Conservation (phyloP, 495 filamentous ascomycete species). For the Penicillium pulvis region DNA sequence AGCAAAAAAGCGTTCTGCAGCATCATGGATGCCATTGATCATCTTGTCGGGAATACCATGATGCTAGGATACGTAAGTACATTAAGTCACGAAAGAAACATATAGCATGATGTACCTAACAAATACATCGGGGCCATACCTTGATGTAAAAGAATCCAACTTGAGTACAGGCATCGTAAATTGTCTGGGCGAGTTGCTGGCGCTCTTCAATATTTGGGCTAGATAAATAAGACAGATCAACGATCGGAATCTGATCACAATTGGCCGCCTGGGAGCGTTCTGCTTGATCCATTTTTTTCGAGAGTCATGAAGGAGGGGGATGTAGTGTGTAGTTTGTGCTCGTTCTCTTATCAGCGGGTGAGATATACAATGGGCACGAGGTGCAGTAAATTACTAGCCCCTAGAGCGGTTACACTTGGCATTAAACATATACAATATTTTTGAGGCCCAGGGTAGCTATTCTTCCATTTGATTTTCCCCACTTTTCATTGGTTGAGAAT, state of each 20-base stretch:
- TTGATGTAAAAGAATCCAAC: slow-evolving; percentile 62
- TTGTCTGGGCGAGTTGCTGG: slow-evolving; percentile 35
- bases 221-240: slow-evolving; percentile 35
- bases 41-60: slow-evolving; percentile 42
- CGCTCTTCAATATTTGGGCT: slow-evolving; percentile 32
- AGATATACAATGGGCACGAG: background rate
- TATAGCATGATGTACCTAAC: no score
- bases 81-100: background rate
- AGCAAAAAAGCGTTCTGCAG: slow-evolving; percentile 48
- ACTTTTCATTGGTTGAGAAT: no score
- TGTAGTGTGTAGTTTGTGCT: no score
- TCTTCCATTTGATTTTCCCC: no score
- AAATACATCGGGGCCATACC: slow-evolving; percentile 13
- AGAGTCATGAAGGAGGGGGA: background rate
- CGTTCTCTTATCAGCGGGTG: background rate
- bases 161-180: slow-evolving; percentile 51
- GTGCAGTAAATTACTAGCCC: no score
- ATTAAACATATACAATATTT: no score
- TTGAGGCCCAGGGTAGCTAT: no score
- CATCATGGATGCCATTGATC: slow-evolving; percentile 38
- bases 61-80: slow-evolving; percentile 16
- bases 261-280: slow-evolving; percentile 18
- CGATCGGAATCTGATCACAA: slow-evolving; percentile 41
- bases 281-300: background rate
- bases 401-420: no score